Conservation (phyloP, 805 yeast species). For the Saccharomycopsis sp. region DNA sequence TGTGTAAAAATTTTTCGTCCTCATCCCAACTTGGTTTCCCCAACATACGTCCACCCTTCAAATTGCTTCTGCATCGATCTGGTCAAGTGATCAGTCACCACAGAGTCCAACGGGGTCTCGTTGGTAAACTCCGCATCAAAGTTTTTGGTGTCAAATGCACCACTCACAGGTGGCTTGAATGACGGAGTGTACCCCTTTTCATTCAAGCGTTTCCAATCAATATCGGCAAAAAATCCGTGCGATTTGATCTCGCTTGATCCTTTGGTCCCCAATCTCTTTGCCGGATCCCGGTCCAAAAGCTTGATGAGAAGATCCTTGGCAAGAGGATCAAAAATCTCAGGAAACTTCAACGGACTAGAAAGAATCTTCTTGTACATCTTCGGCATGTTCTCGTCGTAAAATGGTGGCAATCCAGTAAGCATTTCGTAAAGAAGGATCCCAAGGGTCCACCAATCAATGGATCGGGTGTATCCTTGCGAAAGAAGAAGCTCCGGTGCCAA, state of each 20-base stretch:
- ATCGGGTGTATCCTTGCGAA: slow-evolving; percentile 90
- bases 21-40: slow-evolving; percentile 28
- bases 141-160: slow-evolving; percentile 83
- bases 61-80: slow-evolving; percentile 96
- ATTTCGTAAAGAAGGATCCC: slow-evolving; percentile 91
- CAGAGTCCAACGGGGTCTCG: slow-evolving; percentile 91
- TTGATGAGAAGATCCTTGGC: slow-evolving; percentile 68
- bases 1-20: too few relatives aligned
- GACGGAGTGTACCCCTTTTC: slow-evolving; percentile 83
- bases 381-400: slow-evolving; percentile 87
- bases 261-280: slow-evolving; percentile 59
- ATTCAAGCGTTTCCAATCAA: slow-evolving; percentile 69
- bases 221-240: slow-evolving; percentile 68
- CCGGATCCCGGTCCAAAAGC: slow-evolving; percentile 56
- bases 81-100: slow-evolving; percentile 83
- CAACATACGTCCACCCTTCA: slow-evolving; percentile 98
- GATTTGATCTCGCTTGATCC: slow-evolving; percentile 72
- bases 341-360: slow-evolving; percentile 82
- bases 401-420: slow-evolving; percentile 96
- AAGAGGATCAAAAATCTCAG: slow-evolving; percentile 67
- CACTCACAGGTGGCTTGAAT: slow-evolving; percentile 82
- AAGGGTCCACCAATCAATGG: slow-evolving; percentile 98
- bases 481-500: slow-evolving; percentile 88
- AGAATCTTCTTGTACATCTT: slow-evolving; percentile 91
- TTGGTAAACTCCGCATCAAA: slow-evolving; percentile 88